Evolutionary conservation across 805 yeast genomes (phyloP).

Genomic region (Torulaspora quercuum): DNA sequence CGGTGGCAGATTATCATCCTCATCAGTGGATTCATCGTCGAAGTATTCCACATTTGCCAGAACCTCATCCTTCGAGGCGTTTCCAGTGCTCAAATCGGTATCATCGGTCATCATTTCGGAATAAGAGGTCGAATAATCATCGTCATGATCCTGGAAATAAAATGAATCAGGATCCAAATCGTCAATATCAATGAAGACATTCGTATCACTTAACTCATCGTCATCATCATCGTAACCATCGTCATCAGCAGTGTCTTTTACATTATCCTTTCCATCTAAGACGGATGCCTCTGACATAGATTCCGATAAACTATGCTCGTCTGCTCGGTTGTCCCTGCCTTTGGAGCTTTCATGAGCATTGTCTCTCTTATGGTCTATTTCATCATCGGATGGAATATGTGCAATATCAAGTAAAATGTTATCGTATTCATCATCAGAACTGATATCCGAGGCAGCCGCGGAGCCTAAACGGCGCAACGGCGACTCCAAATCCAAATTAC

Average conservation of each 20-base stretch:
- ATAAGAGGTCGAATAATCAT: slow-evolving; percentile 22
- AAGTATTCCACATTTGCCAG: slow-evolving; percentile 39
- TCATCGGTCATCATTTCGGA: slow-evolving; percentile 46
- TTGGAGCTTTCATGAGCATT: slow-evolving; percentile 40
- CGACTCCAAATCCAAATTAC: slow-evolving; percentile 22
- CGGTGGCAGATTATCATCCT: slow-evolving; percentile 78
- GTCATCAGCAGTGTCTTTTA: slow-evolving; percentile 18
- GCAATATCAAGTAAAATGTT: slow-evolving; percentile 37
- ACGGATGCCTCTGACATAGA: slow-evolving; percentile 14
- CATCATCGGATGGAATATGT: slow-evolving; percentile 36
- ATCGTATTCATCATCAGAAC: slow-evolving; percentile 36
- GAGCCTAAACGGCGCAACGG: slow-evolving; percentile 26
- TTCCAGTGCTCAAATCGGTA: slow-evolving; percentile 9
- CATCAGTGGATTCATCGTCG: slow-evolving; percentile 92
- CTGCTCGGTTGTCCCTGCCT: slow-evolving; percentile 28
- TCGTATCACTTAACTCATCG: slow-evolving; percentile 40
- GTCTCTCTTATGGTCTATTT: slow-evolving; percentile 34
- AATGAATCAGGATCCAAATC: slow-evolving; percentile 39
- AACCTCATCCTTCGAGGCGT: slow-evolving; percentile 29
- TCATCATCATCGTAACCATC: slow-evolving; percentile 34
- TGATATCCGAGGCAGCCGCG: slow-evolving; percentile 24
- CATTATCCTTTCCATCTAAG: slow-evolving; percentile 22
- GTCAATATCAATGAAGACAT: slow-evolving; percentile 40
- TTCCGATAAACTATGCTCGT: slow-evolving; percentile 4
- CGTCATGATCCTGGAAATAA: slow-evolving; percentile 34